A percentile compares a stretch with the other conserved stretches of the same genome.
phyloP scores from a whole-genome alignment of 2,329 filamentous ascomycete species.

The Hymenoscyphus infarciens region DNA sequence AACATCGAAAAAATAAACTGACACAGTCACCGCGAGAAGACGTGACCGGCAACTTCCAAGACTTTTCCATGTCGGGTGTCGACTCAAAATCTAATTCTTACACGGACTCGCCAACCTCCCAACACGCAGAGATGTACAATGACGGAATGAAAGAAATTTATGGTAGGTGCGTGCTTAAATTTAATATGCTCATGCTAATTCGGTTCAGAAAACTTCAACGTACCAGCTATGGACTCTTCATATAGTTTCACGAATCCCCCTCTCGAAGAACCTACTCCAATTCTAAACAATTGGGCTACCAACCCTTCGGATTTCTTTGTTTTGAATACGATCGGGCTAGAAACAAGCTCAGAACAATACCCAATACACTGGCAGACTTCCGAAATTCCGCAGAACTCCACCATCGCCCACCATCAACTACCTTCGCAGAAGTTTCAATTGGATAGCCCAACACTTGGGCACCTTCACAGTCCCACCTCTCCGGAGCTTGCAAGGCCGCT shows the following conservation, averaged over 20 bases:
- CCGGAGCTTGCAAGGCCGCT: conserved; percentile 1
- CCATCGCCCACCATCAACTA: background rate
- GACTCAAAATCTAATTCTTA: conserved; percentile 9
- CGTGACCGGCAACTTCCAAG: background rate
- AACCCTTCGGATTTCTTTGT: background rate
- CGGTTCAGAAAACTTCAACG: background rate
- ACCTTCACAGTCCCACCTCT: conserved; percentile 7
- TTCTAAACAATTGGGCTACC: background rate
- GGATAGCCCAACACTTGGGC: background rate
- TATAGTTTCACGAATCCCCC: background rate
- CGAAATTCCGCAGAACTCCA: background rate
- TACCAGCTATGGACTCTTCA: conserved; percentile 2
- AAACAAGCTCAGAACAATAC: background rate
- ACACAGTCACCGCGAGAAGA: background rate
- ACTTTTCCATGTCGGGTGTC: conserved; percentile 2
- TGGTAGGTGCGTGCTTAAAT: background rate
- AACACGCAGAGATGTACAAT: conserved; percentile 1
- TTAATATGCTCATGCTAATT: background rate
- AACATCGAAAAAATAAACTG: conserved; percentile 1
- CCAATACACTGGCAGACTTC: conserved; percentile 5
- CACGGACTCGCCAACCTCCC: conserved; percentile 7
- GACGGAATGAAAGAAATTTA: conserved; percentile 10
- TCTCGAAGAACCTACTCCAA: background rate
- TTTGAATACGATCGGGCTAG: background rate
- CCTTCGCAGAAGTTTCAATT: conserved; percentile 1